A percentile compares a stretch with the other conserved stretches of the same genome.
Evolutionary conservation across 2,329 filamentous ascomycete genomes (phyloP).

Genomic region (Bertia moriformis): DNA sequence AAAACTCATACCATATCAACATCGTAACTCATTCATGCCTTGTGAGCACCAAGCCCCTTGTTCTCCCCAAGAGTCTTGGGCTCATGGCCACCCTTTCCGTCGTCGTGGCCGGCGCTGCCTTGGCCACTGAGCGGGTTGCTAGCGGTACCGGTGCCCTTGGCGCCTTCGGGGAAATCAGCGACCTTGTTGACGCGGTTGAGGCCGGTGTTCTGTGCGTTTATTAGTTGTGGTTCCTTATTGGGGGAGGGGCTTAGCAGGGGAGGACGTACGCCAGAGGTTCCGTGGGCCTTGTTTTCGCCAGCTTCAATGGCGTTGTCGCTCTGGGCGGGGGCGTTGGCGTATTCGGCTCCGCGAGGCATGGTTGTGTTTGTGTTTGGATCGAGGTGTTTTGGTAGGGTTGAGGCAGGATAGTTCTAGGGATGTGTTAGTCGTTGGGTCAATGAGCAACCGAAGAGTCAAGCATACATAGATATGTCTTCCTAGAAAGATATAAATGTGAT

Average conservation of each 20-base stretch:
- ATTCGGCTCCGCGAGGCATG: slow-evolving; percentile 23
- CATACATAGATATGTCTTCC: too few relatives aligned
- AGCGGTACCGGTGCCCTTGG: too few relatives aligned
- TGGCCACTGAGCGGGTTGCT: slow-evolving; percentile 10
- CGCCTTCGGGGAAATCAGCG: slow-evolving; percentile 17
- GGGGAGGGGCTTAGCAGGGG: slow-evolving; percentile 2
- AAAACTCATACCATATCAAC: too few relatives aligned
- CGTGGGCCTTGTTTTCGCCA: slow-evolving; percentile 17
- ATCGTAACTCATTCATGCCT: too few relatives aligned
- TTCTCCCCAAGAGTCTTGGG: slow-evolving; percentile 16
- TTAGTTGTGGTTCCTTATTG: background rate
- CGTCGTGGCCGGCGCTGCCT: slow-evolving; percentile 9
- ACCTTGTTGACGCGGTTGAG: slow-evolving; percentile 15
- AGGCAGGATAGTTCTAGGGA: too few relatives aligned
- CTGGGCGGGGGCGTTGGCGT: slow-evolving; percentile 18
- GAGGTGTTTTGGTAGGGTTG: too few relatives aligned
- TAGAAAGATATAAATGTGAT: too few relatives aligned
- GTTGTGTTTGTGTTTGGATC: slow-evolving; percentile 3
- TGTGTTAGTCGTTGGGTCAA: too few relatives aligned
- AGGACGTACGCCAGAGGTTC: slow-evolving; percentile 10
- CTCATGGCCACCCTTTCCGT: slow-evolving; percentile 19
- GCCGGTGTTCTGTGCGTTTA: slow-evolving; percentile 5
- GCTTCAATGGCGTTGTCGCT: slow-evolving; percentile 20
- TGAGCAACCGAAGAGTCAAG: too few relatives aligned
- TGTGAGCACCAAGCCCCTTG: slow-evolving; percentile 14